A percentile compares a stretch with the other conserved stretches of the same genome.
phyloP scores from a whole-genome alignment of 257 asterid genomes.

The Solanum neorickii region DNA sequence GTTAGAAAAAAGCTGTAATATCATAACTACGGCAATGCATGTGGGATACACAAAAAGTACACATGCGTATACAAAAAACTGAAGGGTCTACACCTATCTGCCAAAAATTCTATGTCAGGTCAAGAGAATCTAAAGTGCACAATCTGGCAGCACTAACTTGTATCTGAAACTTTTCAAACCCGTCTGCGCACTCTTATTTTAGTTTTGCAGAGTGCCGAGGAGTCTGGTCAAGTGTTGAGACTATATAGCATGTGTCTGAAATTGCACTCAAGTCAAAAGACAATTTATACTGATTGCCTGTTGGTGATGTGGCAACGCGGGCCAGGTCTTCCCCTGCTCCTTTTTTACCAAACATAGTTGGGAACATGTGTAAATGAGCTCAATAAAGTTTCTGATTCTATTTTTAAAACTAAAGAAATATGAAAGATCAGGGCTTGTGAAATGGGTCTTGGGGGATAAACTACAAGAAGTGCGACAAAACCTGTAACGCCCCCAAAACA shows the following conservation, averaged over 20 bases:
- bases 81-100: not conserved
- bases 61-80: not conserved
- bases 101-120: not conserved
- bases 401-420: not conserved
- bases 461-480: slow-evolving; percentile 6
- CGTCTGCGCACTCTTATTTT: not conserved
- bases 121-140: not conserved
- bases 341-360: not conserved
- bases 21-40: not conserved
- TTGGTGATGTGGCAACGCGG: not conserved
- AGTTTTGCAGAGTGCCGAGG: not conserved
- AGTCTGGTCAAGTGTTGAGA: not conserved
- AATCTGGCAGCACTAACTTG: not conserved
- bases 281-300: not conserved
- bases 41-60: not conserved
- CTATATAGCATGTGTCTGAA: not conserved
- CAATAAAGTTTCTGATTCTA: not conserved
- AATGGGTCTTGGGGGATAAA: not conserved
- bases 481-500: slow-evolving; percentile 88
- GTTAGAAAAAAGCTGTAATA: not conserved
- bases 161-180: not conserved
- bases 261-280: not conserved
- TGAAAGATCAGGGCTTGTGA: not conserved
- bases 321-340: not conserved
- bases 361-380: not conserved